These are phyloP conservation scores for Ceratobasidium sp. DNA, from an alignment of 1,284 basidiomycete species.

Conservation along the genomic window DNA sequence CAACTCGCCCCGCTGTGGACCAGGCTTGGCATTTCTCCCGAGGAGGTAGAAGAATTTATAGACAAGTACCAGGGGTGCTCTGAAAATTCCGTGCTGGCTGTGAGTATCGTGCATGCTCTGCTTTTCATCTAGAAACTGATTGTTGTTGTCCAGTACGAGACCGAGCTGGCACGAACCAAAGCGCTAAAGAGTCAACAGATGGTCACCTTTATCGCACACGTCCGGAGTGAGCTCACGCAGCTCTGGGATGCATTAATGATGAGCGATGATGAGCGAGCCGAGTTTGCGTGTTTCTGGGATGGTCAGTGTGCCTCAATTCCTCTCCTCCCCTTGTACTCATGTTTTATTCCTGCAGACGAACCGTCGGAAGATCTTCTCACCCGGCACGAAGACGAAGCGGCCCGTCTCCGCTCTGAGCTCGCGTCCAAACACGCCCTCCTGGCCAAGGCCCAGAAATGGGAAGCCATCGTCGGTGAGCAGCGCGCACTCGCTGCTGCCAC, in stretches of 20 bases:
- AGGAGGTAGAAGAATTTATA: slow-evolving; percentile 83
- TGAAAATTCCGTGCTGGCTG: slow-evolving; percentile 71
- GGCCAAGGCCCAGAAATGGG: slow-evolving; percentile 84
- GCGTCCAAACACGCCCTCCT: slow-evolving; percentile 81
- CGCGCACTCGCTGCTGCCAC: slow-evolving; percentile 86
- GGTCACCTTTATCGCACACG: slow-evolving; percentile 85
- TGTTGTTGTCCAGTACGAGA: slow-evolving; percentile 69
- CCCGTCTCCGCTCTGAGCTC: slow-evolving; percentile 67
- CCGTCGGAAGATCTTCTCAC: slow-evolving; percentile 88
- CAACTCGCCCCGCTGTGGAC: slow-evolving; percentile 85
- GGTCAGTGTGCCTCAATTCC: slow-evolving; percentile 61
- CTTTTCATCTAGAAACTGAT: not conserved
- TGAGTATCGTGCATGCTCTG: slow-evolving; percentile 47
- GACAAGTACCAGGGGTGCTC: slow-evolving; percentile 82
- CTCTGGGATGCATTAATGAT: slow-evolving; percentile 91
- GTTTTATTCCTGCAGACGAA: slow-evolving; percentile 68
- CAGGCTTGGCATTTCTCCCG: slow-evolving; percentile 75
- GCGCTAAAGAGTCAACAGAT: slow-evolving; percentile 89
- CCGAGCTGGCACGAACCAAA: slow-evolving; percentile 90
- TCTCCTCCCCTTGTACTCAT: not conserved
- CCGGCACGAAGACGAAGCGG: slow-evolving; percentile 90
- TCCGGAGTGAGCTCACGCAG: slow-evolving; percentile 80
- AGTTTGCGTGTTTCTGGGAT: slow-evolving; percentile 82
- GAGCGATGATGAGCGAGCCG: slow-evolving; percentile 82
- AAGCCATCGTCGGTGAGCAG: slow-evolving; percentile 90